Evolutionary conservation across 768 basidiomycete species (phyloP).

Genomic region (Amanita fuliginea): DNA sequence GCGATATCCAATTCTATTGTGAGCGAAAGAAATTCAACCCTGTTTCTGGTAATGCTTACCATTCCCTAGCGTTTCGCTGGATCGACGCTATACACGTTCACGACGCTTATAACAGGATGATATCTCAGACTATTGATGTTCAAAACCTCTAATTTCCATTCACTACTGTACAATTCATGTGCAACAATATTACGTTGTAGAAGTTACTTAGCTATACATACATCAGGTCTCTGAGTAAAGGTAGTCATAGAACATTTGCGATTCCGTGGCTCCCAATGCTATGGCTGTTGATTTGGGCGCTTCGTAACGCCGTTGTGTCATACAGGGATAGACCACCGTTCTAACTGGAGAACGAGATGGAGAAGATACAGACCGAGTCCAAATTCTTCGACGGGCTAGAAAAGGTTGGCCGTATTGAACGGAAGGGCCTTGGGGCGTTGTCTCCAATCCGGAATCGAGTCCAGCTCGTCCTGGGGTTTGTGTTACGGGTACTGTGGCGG

Average conservation of each 20-base stretch:
- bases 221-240: constrained; percentile 23
- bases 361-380: constrained; percentile 34
- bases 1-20: constrained; percentile 64
- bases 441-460: neutral
- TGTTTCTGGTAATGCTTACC: neutral
- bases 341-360: constrained; percentile 43
- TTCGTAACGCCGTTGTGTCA: constrained; percentile 5
- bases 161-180: neutral
- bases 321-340: constrained; percentile 19
- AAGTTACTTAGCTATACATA: neutral
- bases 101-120: constrained; percentile 18
- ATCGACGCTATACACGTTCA: constrained; percentile 19
- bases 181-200: neutral
- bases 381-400: constrained; percentile 18
- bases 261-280: neutral
- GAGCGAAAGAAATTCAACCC: constrained; percentile 11
- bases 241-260: constrained; percentile 30
- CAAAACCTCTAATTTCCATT: neutral
- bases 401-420: constrained; percentile 24
- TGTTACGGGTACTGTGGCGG: constrained; percentile 1
- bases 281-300: constrained; percentile 4
- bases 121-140: neutral
- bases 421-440: constrained; percentile 8
- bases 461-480: neutral
- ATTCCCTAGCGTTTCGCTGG: constrained; percentile 18